These are phyloP conservation scores for Boletellus emodensis DNA, from an alignment of 768 basidiomycete species.

Conservation along the genomic window DNA sequence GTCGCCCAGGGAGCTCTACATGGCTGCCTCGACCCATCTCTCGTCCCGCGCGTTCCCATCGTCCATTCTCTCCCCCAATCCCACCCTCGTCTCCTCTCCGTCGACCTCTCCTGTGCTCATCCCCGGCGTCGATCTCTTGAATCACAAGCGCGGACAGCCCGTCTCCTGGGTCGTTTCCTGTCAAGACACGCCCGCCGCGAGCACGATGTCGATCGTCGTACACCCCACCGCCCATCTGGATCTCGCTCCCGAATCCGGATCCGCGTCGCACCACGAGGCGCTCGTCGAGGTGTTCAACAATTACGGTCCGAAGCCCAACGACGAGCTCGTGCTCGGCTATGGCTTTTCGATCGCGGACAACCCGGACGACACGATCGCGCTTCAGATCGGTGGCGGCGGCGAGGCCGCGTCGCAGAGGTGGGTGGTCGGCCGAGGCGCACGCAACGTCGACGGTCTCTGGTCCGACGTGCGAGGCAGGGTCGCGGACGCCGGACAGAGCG, in stretches of 20 bases:
- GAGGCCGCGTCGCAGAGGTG: slow-evolving; percentile 38
- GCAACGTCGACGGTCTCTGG: slow-evolving; percentile 60
- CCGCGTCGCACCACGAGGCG: slow-evolving; percentile 18
- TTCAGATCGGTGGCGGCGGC: slow-evolving; percentile 60
- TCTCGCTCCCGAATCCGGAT: too few relatives aligned
- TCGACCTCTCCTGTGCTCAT: slow-evolving; percentile 73
- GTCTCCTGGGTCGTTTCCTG: slow-evolving; percentile 75
- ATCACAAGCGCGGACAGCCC: slow-evolving; percentile 75
- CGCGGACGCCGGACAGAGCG: slow-evolving; percentile 14
- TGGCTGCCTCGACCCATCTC: slow-evolving; percentile 69
- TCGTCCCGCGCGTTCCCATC: slow-evolving; percentile 93
- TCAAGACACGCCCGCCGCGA: slow-evolving; percentile 23
- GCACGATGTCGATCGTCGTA: slow-evolving; percentile 55
- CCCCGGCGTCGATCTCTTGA: slow-evolving; percentile 83
- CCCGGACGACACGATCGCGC: slow-evolving; percentile 80
- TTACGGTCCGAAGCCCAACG: slow-evolving; percentile 88
- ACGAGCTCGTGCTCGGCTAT: slow-evolving; percentile 87
- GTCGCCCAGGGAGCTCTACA: slow-evolving; percentile 61
- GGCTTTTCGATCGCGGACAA: slow-evolving; percentile 81
- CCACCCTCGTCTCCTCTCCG: slow-evolving; percentile 48
- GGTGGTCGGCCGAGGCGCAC: slow-evolving; percentile 58
- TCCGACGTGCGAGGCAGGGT: slow-evolving; percentile 41
- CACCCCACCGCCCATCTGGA: slow-evolving; percentile 34
- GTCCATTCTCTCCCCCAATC: slow-evolving; percentile 56
- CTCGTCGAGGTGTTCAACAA: slow-evolving; percentile 68